A percentile compares a stretch with the other conserved stretches of the same genome.
Conservation (phyloP, 768 basidiomycete species). For the Infundibulicybe gibba region DNA sequence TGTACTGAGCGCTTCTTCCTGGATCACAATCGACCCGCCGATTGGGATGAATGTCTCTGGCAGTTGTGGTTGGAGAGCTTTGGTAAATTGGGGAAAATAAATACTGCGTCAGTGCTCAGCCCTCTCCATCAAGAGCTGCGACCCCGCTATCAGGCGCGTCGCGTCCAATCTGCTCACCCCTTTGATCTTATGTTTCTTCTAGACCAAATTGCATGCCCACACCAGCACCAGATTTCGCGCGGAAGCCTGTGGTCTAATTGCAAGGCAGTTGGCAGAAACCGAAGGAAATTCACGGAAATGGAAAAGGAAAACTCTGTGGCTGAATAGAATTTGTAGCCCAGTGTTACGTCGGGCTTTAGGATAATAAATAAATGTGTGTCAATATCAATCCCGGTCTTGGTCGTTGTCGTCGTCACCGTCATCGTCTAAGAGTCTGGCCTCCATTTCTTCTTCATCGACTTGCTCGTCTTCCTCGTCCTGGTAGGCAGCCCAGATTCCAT, state of each 20-base stretch:
- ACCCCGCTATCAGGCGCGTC: constrained; percentile 2
- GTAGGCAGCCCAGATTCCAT: constrained; percentile 60
- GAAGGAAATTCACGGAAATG: too few relatives aligned
- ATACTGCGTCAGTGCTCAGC: constrained; percentile 12
- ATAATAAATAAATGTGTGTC: background rate
- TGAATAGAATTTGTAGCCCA: constrained; percentile 53
- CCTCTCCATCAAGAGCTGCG: background rate
- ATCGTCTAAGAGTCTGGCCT: constrained; percentile 38
- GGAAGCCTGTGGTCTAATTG: constrained; percentile 47
- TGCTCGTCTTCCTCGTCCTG: constrained; percentile 40
- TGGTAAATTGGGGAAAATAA: constrained; percentile 30
- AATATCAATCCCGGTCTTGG: constrained; percentile 2
- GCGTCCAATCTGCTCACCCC: too few relatives aligned
- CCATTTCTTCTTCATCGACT: constrained; percentile 58
- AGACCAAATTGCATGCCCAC: constrained; percentile 40
- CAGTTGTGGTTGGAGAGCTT: constrained; percentile 54
- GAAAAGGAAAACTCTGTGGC: constrained; percentile 47
- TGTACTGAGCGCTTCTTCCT: constrained; percentile 57
- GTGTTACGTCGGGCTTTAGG: constrained; percentile 15
- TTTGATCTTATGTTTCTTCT: background rate
- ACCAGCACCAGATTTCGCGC: constrained; percentile 44
- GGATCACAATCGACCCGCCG: constrained; percentile 36
- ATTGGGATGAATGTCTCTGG: constrained; percentile 70
- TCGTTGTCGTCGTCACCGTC: constrained; percentile 2
- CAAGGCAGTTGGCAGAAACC: too few relatives aligned